These are phyloP conservation scores for Corynascus novoguineensis DNA, from an alignment of 495 filamentous ascomycete genomes.

Conservation along the genomic window DNA sequence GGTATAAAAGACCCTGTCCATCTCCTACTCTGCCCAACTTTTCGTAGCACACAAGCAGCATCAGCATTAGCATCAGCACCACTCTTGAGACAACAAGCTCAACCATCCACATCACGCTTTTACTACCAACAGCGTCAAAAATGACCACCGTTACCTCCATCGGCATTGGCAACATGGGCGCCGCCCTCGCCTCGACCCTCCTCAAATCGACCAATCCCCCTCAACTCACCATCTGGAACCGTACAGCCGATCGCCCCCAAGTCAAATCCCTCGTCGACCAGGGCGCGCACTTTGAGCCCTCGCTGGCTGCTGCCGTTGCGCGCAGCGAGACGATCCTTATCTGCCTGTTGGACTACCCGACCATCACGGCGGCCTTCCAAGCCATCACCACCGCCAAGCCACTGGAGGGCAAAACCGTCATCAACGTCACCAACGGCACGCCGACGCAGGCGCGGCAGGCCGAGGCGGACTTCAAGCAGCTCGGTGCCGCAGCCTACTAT, in stretches of 20 bases:
- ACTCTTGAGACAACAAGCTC: not conserved
- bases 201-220: not conserved
- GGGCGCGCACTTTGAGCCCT: conserved; percentile 6
- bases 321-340: conserved; percentile 9
- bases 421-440: conserved; percentile 25
- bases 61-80: not conserved
- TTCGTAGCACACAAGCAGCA: not conserved
- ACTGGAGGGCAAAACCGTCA: conserved; percentile 16
- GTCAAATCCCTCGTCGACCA: conserved; percentile 1
- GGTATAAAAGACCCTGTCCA: no score
- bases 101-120: no score
- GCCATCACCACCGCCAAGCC: conserved; percentile 2
- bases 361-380: not conserved
- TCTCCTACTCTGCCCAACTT: not conserved
- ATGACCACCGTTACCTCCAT: conserved; percentile 14
- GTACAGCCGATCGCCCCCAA: conserved; percentile 13
- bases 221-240: conserved; percentile 18
- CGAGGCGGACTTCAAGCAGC: not conserved
- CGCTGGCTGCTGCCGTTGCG: conserved; percentile 5
- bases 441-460: conserved; percentile 12
- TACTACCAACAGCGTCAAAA: not conserved
- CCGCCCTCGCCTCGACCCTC: conserved; percentile 8
- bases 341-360: conserved; percentile 17
- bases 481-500: conserved; percentile 9
- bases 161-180: conserved; percentile 24